Evolutionary conservation across 2,329 filamentous ascomycete genomes (phyloP).

Genomic region (Grosmannia serpens): DNA sequence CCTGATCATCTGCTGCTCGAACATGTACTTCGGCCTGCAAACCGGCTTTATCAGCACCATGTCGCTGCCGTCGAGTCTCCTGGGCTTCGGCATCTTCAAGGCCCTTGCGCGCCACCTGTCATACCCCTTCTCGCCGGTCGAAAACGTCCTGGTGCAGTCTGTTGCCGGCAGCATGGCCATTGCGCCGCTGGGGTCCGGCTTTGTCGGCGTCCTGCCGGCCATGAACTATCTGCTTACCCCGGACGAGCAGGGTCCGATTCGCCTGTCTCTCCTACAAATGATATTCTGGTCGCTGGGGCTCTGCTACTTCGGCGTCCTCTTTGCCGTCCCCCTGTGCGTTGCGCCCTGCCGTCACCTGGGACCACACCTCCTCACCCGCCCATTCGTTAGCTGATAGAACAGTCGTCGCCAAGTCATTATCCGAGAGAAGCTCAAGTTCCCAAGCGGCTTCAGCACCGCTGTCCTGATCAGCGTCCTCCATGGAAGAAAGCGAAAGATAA

Average conservation of each 20-base stretch:
- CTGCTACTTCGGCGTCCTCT: slow-evolving; percentile 93
- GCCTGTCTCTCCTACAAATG: slow-evolving; percentile 62
- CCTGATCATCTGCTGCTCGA: slow-evolving; percentile 86
- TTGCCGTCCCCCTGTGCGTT: slow-evolving; percentile 69
- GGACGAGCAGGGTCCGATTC: slow-evolving; percentile 68
- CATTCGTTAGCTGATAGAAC: not conserved
- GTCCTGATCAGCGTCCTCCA: slow-evolving; percentile 87
- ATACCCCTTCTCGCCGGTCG: slow-evolving; percentile 81
- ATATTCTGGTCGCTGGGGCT: slow-evolving; percentile 86
- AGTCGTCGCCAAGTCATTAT: slow-evolving; percentile 83
- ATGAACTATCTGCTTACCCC: slow-evolving; percentile 73
- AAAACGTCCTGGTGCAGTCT: slow-evolving; percentile 94
- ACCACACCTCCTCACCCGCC: not conserved
- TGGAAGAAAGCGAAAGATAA: slow-evolving; percentile 27
- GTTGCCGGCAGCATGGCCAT: slow-evolving; percentile 92
- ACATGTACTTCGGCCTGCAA: slow-evolving; percentile 90
- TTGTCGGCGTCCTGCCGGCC: slow-evolving; percentile 89
- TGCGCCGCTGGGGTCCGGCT: slow-evolving; percentile 91
- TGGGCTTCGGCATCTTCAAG: slow-evolving; percentile 92
- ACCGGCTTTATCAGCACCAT: slow-evolving; percentile 55
- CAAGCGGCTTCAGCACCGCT: slow-evolving; percentile 89
- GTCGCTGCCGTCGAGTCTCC: slow-evolving; percentile 91
- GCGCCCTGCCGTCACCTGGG: not conserved
- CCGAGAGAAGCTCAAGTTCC: slow-evolving; percentile 82
- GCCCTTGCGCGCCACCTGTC: slow-evolving; percentile 59